Evolutionary conservation across 192 early-diverging fungal genomes (phyloP), one percentile per base, ranked within the genome.

Genomic region (Gaertneriomyces sp.): DNA sequence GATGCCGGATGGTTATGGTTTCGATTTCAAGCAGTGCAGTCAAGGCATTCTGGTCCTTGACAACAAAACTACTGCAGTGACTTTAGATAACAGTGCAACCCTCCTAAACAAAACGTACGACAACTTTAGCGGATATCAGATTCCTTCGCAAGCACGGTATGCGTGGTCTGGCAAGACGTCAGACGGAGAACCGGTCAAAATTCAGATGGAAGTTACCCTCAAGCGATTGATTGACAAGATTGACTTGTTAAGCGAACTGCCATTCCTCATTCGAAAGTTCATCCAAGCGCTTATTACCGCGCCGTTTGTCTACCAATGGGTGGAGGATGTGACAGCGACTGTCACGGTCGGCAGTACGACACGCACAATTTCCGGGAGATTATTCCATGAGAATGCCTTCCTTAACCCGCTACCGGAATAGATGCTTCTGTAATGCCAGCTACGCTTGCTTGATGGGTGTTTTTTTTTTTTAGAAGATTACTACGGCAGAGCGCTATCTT

Each of bases 291-390:
- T 95, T 64, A 88, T 98, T 39, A 93, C 92, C 17, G 91, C 91
- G 62, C 95, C 95, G 42, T 96, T 88, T 64, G 83, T 93, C 41
- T 98, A 95, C 74, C 93, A 98, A 74, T 95, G 94, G 88, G 85
- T 89, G 57, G 88, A 93, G 57, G 84, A 87, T 41, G 87, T 86
- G 4, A 77, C 75, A 7, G 88, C 88, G 44, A 80, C 85, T 49
- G 77, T 98, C 19, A 84, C 76, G 10, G 64, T 98, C 55, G 93
- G 87, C n/a, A 84, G 87, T n/a, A 81, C 87, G 44, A 75, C 76
- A 44, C 76, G 81, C 57, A 71, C 73, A 40, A 39, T 90, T 14
- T 70, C 74, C 7, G 94, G 94, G 10, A 72, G 84, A 25, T 78
- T 88, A 42, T 93, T 92, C 79, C 85, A 93, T 68, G 94, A 96